Conservation (phyloP, 306 rosid species). For the Cicer yamashitae region DNA sequence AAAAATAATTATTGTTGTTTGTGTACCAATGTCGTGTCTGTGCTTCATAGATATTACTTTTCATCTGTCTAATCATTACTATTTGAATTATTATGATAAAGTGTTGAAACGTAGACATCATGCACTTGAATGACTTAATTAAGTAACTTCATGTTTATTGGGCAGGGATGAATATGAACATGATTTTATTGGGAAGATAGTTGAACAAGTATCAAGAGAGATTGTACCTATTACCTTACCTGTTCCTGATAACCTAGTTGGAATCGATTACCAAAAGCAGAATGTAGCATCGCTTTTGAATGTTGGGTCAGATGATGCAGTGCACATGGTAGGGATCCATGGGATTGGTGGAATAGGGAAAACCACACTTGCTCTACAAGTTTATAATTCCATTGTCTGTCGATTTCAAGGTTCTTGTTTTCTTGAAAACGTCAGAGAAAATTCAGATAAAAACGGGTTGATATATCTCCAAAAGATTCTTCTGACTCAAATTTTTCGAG, state of each 20-base stretch:
- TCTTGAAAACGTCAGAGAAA: constrained; percentile 33
- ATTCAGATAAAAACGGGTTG: constrained; percentile 24
- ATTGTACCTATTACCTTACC: not conserved
- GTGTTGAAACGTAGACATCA: too few relatives aligned
- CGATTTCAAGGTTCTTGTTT: constrained; percentile 22
- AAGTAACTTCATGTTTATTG: not conserved
- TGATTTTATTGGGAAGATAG: not conserved
- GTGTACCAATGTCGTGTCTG: too few relatives aligned
- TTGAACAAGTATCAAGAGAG: not conserved
- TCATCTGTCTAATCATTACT: not conserved
- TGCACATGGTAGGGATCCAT: constrained; percentile 28
- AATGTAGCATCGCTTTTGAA: not conserved
- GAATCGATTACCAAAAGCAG: not conserved
- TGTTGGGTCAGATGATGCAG: not conserved
- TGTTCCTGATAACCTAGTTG: not conserved
- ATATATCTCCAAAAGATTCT: constrained; percentile 35
- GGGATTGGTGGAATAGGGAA: constrained; percentile 36
- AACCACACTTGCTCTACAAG: constrained; percentile 27
- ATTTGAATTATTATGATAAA: not conserved
- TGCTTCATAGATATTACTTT: too few relatives aligned
- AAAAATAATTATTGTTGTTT: too few relatives aligned
- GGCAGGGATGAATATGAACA: constrained; percentile 9
- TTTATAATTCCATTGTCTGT: not conserved
- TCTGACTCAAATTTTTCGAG: not conserved
- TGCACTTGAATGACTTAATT: not conserved